These are phyloP conservation scores for Pouteria campechiana DNA, from an alignment of 179 eudicot genomes.

Conservation along the genomic window DNA sequence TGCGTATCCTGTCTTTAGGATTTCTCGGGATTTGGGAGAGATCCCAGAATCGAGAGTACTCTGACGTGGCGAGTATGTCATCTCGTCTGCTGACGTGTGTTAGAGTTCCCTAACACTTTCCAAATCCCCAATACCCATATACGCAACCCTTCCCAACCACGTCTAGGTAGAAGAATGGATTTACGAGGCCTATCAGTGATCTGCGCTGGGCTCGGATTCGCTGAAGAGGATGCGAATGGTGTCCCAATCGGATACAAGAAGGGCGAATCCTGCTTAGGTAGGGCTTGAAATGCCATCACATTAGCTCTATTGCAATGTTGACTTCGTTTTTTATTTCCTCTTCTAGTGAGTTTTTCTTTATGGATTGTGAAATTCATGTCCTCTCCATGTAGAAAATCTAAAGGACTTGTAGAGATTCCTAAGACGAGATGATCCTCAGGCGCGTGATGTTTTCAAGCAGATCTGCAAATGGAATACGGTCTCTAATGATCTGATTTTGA, in stretches of 20 bases:
- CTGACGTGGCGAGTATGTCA: too few species aligned
- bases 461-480: conserved; percentile 88
- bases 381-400: conserved; percentile 92
- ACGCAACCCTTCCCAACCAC: neutral
- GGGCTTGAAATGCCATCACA: conserved; percentile 5
- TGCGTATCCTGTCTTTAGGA: neutral
- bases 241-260: conserved; percentile 33
- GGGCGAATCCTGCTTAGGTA: conserved; percentile 66
- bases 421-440: conserved; percentile 83
- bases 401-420: conserved; percentile 90
- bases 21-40: too few species aligned
- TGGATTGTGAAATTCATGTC: conserved; percentile 1
- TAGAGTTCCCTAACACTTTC: too few species aligned
- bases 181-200: conserved; percentile 69
- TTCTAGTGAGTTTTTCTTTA: neutral
- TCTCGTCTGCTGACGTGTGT: too few species aligned
- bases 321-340: neutral
- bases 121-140: conserved; percentile 11
- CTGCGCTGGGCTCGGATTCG: conserved; percentile 66
- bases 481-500: conserved; percentile 77
- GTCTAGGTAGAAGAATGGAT: conserved; percentile 9
- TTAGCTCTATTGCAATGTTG: neutral
- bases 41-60: too few species aligned
- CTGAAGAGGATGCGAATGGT: conserved; percentile 64
- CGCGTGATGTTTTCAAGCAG: conserved; percentile 86